Percentiles rank a stretch among this genome's conserved stretches.
Conservation (phyloP, 495 filamentous ascomycete genomes). For the Tuber magnatum region DNA sequence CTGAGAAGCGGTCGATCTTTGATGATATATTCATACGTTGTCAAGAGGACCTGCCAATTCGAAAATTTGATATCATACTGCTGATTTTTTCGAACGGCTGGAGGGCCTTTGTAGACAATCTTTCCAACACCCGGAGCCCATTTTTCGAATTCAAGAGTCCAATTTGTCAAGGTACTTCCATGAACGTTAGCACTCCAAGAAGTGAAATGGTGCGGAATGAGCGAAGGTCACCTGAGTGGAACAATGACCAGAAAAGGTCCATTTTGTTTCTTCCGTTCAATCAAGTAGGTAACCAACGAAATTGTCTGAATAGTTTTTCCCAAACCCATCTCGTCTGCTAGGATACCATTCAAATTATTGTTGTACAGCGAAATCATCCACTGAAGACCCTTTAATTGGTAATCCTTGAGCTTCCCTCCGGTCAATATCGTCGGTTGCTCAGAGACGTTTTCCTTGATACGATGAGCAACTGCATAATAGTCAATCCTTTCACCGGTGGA, state of each 20-base stretch:
- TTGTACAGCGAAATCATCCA: conserved; percentile 99
- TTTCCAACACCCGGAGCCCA: conserved; percentile 83
- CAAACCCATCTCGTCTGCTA: conserved; percentile 99
- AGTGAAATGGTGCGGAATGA: background rate
- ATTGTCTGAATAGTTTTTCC: conserved; percentile 99
- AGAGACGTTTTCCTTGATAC: conserved; percentile 82
- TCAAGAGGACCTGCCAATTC: conserved; percentile 90
- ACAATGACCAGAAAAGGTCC: conserved; percentile 96
- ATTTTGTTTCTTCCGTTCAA: conserved; percentile 86
- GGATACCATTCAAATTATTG: conserved; percentile 97
- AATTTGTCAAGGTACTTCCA: conserved; percentile 85
- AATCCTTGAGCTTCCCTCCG: conserved; percentile 89
- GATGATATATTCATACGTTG: conserved; percentile 99
- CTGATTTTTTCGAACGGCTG: conserved; percentile 77
- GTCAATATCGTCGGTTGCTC: conserved; percentile 76
- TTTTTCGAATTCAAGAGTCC: conserved; percentile 97
- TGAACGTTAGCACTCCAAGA: conserved; percentile 14
- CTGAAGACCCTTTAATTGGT: conserved; percentile 94
- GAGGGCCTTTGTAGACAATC: conserved; percentile 95
- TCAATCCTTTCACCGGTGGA: conserved; percentile 58
- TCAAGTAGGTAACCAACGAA: conserved; percentile 91
- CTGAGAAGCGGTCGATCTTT: conserved; percentile 89
- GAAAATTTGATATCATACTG: conserved; percentile 91
- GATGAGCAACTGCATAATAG: conserved; percentile 96
- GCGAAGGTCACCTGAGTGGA: conserved; percentile 51